Evolutionary conservation across 2,329 filamentous ascomycete genomes (phyloP).

Genomic region (Neonectria ditissima): DNA sequence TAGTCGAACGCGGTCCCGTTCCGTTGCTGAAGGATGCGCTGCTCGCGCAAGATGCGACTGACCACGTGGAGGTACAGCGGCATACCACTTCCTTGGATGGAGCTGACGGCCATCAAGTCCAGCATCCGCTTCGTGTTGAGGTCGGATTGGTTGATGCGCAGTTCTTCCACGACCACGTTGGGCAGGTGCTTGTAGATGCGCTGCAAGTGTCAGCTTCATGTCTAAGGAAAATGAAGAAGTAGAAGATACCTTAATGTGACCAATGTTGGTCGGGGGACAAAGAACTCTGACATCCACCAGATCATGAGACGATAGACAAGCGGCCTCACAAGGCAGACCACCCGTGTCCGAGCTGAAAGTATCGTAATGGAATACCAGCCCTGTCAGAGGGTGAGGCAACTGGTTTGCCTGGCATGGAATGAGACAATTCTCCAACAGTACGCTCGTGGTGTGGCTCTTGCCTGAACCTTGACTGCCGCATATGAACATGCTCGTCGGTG

Average conservation of each 20-base stretch:
- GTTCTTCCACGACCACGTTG: conserved; percentile 60
- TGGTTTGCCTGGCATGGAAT: conserved; percentile 57
- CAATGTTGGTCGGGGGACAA: conserved; percentile 65
- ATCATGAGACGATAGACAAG: conserved; percentile 61
- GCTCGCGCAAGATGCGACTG: conserved; percentile 66
- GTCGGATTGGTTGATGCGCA: conserved; percentile 63
- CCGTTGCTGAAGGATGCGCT: conserved; percentile 61
- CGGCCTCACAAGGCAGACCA: conserved; percentile 69
- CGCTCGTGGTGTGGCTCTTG: conserved; percentile 71
- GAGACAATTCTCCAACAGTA: conserved; percentile 68
- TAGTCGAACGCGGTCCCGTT: conserved; percentile 61
- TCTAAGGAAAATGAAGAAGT: too few species aligned
- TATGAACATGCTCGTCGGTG: conserved; percentile 71
- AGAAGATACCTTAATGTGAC: conserved; percentile 52
- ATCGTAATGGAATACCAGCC: conserved; percentile 75
- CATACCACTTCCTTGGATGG: conserved; percentile 49
- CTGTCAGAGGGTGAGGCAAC: conserved; percentile 65
- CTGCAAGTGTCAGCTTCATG: conserved; percentile 33
- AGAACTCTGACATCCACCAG: conserved; percentile 64
- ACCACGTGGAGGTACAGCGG: conserved; percentile 71
- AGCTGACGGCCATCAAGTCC: conserved; percentile 68
- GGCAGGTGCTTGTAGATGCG: conserved; percentile 55
- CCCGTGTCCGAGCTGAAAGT: conserved; percentile 61
- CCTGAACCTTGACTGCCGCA: conserved; percentile 74
- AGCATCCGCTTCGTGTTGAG: conserved; percentile 70